Evolutionary conservation across 139 green algal genomes (phyloP).

Genomic region (Nannochloris sp.): DNA sequence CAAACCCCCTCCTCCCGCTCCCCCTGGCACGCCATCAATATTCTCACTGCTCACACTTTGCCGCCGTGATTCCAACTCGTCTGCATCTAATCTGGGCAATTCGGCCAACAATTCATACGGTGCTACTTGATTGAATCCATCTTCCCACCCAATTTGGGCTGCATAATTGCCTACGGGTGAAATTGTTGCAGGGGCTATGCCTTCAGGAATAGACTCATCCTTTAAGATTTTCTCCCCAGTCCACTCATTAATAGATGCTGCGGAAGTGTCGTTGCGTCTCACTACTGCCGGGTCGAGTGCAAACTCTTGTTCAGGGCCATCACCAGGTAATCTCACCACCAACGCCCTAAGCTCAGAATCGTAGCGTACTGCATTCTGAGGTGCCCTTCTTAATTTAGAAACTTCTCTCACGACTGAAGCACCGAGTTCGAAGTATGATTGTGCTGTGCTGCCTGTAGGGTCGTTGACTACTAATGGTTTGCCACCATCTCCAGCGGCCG

Average conservation of each 20-base stretch:
- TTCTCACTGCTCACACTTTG: too few relatives aligned
- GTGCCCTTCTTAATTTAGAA: slow-evolving; percentile 14
- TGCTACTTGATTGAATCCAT: slow-evolving; percentile 77
- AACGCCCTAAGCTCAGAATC: slow-evolving; percentile 50
- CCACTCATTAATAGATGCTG: slow-evolving; percentile 79
- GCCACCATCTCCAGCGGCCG: slow-evolving; percentile 80
- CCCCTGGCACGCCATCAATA: too few relatives aligned
- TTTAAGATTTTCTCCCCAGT: slow-evolving; percentile 59
- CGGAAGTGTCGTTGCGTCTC: slow-evolving; percentile 82
- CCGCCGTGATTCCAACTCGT: not conserved
- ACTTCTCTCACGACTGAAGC: slow-evolving; percentile 90
- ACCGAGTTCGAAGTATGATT: slow-evolving; percentile 77
- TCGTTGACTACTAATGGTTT: slow-evolving; percentile 78
- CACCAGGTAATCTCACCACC: slow-evolving; percentile 34
- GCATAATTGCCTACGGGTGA: slow-evolving; percentile 94
- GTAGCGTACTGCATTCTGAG: slow-evolving; percentile 40
- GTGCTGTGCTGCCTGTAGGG: slow-evolving; percentile 52
- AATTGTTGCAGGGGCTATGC: slow-evolving; percentile 60
- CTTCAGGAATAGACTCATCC: slow-evolving; percentile 54
- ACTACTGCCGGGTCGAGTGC: slow-evolving; percentile 65
- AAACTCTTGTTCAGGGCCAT: slow-evolving; percentile 52
- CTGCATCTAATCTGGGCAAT: slow-evolving; percentile 14
- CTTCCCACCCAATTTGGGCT: slow-evolving; percentile 66
- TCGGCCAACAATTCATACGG: slow-evolving; percentile 40
- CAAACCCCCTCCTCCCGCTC: not conserved